Conservation (phyloP, 768 basidiomycete genomes). For the Kwoniella dendrophila region DNA sequence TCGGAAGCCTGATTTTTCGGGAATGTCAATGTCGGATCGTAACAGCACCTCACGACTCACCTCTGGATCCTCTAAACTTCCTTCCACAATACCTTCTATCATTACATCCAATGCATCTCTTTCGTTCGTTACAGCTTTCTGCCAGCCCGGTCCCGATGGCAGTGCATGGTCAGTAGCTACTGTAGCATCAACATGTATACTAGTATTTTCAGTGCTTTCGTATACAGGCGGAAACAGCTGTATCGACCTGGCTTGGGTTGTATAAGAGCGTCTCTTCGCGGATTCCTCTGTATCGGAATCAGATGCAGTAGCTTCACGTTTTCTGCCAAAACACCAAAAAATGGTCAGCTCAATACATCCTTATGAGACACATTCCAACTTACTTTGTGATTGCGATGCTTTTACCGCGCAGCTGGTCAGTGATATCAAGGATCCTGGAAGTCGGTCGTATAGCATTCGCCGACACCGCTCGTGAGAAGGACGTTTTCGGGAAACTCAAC, state of each 20-base stretch:
- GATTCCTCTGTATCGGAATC: slow-evolving; percentile 47
- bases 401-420: slow-evolving; percentile 26
- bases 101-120: slow-evolving; percentile 50
- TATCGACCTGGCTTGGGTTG: slow-evolving; percentile 11
- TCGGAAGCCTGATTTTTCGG: slow-evolving; percentile 1
- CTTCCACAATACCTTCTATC: slow-evolving; percentile 36
- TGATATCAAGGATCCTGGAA: slow-evolving; percentile 36
- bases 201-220: neutral
- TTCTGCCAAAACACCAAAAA: slow-evolving; percentile 12
- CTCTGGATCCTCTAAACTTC: slow-evolving; percentile 21
- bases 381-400: slow-evolving; percentile 39
- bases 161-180: slow-evolving; percentile 31
- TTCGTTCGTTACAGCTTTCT: slow-evolving; percentile 6
- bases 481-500: slow-evolving; percentile 37
- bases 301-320: slow-evolving; percentile 44
- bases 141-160: slow-evolving; percentile 39
- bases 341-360: neutral
- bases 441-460: slow-evolving; percentile 18
- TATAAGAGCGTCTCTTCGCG: slow-evolving; percentile 13
- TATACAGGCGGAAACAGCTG: slow-evolving; percentile 14
- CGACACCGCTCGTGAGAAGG: slow-evolving; percentile 17
- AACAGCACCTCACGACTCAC: slow-evolving; percentile 1
- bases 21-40: neutral
- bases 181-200: neutral
- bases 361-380: neutral